phyloP scores from a whole-genome alignment of 441 rosid genomes.

The Daphne laureola region DNA sequence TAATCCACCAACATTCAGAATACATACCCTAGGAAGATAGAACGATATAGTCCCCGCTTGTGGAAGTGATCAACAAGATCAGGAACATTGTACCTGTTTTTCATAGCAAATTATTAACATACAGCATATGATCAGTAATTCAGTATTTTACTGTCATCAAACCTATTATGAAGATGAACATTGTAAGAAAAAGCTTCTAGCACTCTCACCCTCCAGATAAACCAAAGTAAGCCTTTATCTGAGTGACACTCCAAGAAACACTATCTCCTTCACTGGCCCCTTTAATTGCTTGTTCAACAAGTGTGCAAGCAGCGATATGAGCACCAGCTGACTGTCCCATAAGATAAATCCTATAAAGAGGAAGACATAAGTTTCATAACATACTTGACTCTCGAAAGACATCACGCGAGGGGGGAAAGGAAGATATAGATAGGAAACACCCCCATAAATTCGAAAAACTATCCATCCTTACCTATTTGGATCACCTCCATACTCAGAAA shows the following conservation, averaged over 20 bases:
- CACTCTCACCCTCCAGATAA: constrained; percentile 73
- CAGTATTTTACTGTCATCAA: too few relatives aligned
- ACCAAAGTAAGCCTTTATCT: constrained; percentile 72
- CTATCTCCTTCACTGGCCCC: constrained; percentile 65
- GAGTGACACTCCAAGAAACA: constrained; percentile 65
- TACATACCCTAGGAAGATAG: constrained; percentile 54
- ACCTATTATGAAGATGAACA: too few relatives aligned
- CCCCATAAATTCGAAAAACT: too few relatives aligned
- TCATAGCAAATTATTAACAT: background rate
- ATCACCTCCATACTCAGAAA: constrained; percentile 89
- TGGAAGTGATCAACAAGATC: constrained; percentile 75
- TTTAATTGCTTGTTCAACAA: constrained; percentile 82
- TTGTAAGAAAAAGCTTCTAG: too few relatives aligned
- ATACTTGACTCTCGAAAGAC: too few relatives aligned
- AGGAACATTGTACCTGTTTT: constrained; percentile 64
- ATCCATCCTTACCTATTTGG: constrained; percentile 51
- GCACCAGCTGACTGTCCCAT: constrained; percentile 99
- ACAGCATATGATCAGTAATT: too few relatives aligned
- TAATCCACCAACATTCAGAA: background rate
- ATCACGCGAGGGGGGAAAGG: too few relatives aligned
- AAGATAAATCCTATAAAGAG: constrained; percentile 47
- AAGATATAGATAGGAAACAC: too few relatives aligned
- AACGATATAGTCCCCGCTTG: constrained; percentile 65
- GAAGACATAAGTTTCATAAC: background rate
- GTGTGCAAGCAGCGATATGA: constrained; percentile 77